Evolutionary conservation across 176 grass and related monocot genomes (phyloP).

Genomic region (Rhynchospora pubera): DNA sequence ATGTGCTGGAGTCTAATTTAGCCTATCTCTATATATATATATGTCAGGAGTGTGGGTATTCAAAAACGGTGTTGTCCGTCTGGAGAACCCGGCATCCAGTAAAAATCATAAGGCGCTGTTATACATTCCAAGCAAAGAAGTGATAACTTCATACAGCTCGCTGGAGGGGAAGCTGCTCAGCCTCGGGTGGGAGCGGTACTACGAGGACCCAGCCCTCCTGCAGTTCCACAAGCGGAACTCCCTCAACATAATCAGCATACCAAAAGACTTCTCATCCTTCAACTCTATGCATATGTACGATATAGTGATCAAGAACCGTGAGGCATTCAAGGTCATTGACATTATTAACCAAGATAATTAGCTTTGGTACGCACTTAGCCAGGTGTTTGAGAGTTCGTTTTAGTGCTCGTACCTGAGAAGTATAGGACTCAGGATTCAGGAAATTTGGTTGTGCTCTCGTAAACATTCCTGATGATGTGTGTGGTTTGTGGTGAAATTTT

Average conservation of each 20-base stretch:
- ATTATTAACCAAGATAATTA: background rate
- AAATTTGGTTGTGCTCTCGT: background rate
- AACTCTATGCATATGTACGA: slow-evolving; percentile 82
- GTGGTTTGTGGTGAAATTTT: background rate
- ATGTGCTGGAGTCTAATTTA: too few relatives aligned
- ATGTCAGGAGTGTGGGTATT: slow-evolving; percentile 93
- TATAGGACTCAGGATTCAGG: background rate
- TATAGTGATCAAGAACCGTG: slow-evolving; percentile 75
- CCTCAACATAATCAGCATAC: slow-evolving; percentile 69
- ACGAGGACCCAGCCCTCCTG: slow-evolving; percentile 50
- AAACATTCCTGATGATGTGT: background rate
- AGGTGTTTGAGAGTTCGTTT: background rate
- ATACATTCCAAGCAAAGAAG: slow-evolving; percentile 54
- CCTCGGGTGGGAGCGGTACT: slow-evolving; percentile 82
- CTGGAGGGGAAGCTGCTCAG: slow-evolving; percentile 50
- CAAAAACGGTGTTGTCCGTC: slow-evolving; percentile 52
- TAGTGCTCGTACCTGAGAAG: background rate
- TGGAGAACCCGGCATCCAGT: slow-evolving; percentile 45
- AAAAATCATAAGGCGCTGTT: slow-evolving; percentile 45
- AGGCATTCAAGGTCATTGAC: slow-evolving; percentile 64
- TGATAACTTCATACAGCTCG: slow-evolving; percentile 55
- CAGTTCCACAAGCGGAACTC: slow-evolving; percentile 77
- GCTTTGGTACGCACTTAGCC: background rate
- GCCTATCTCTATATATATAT: too few relatives aligned
- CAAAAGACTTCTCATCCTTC: slow-evolving; percentile 58